phyloP scores from a whole-genome alignment of 495 filamentous ascomycete genomes.

The Tuber melanosporum region DNA sequence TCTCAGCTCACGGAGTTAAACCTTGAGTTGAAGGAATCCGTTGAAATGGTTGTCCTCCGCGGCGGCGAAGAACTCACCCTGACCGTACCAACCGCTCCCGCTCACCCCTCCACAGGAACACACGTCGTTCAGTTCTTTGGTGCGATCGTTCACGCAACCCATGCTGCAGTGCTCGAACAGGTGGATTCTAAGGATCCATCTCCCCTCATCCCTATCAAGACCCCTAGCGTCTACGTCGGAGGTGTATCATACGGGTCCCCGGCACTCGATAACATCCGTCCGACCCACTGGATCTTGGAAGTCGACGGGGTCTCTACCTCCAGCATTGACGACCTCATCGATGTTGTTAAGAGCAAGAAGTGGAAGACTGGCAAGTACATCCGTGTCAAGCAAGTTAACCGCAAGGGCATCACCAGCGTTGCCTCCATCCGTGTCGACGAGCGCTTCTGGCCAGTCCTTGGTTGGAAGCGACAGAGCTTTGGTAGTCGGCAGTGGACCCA shows the following conservation, averaged over 20 bases:
- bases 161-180: conserved; percentile 40
- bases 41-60: conserved; percentile 42
- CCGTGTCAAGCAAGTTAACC: conserved; percentile 38
- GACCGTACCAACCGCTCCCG: conserved; percentile 35
- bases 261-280: conserved; percentile 40
- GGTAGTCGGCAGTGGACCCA: conserved; percentile 33
- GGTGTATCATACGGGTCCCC: conserved; percentile 43
- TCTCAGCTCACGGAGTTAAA: conserved; percentile 37
- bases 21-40: conserved; percentile 36
- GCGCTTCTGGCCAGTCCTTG: conserved; percentile 38
- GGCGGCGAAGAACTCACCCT: conserved; percentile 39
- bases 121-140: conserved; percentile 42
- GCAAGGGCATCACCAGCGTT: conserved; percentile 40
- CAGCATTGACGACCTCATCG: conserved; percentile 33
- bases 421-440: conserved; percentile 39
- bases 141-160: conserved; percentile 39
- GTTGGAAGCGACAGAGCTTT: conserved; percentile 32
- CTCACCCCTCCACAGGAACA: conserved; percentile 34
- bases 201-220: conserved; percentile 32
- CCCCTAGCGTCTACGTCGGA: conserved; percentile 40
- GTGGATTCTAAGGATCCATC: conserved; percentile 30
- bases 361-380: conserved; percentile 41
- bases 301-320: conserved; percentile 34
- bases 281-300: conserved; percentile 42
- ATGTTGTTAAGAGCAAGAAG: conserved; percentile 34